Percentiles rank a stretch among this genome's conserved stretches.
Evolutionary conservation across 2,329 filamentous ascomycete genomes (phyloP).

Genomic region (Aspergillus brunneoviolaceus): DNA sequence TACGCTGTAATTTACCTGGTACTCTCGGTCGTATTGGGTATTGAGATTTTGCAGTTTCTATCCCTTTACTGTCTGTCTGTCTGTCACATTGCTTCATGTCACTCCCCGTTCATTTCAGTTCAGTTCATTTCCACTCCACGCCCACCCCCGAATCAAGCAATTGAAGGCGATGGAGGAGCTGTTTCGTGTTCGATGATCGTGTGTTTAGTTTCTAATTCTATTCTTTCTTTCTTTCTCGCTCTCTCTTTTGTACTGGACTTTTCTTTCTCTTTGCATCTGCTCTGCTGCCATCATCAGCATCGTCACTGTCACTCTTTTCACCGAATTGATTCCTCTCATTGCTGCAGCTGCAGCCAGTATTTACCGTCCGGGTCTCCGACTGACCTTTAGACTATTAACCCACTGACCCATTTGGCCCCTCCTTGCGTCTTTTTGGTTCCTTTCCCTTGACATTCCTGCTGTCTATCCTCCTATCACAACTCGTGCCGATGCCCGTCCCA

Average conservation of each 20-base stretch:
- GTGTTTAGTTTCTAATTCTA: background rate
- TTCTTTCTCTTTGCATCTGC: background rate
- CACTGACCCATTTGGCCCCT: conserved; percentile 2
- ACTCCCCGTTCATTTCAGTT: background rate
- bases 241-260: background rate
- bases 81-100: background rate
- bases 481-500: conserved; percentile 16
- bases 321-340: no score
- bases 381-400: background rate
- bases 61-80: background rate
- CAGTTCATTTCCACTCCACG: background rate
- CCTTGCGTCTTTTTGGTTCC: background rate
- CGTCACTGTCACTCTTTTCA: background rate
- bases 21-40: background rate
- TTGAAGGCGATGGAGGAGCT: background rate
- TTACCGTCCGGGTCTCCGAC: no score
- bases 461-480: conserved; percentile 14
- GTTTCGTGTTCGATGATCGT: background rate
- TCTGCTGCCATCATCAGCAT: background rate
- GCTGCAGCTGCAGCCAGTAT: no score
- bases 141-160: background rate
- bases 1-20: background rate
- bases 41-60: conserved; percentile 4
- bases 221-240: background rate
- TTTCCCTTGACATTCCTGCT: background rate